Conservation (phyloP, 495 filamentous ascomycete genomes). For the Lindgomyces ingoldianus region DNA sequence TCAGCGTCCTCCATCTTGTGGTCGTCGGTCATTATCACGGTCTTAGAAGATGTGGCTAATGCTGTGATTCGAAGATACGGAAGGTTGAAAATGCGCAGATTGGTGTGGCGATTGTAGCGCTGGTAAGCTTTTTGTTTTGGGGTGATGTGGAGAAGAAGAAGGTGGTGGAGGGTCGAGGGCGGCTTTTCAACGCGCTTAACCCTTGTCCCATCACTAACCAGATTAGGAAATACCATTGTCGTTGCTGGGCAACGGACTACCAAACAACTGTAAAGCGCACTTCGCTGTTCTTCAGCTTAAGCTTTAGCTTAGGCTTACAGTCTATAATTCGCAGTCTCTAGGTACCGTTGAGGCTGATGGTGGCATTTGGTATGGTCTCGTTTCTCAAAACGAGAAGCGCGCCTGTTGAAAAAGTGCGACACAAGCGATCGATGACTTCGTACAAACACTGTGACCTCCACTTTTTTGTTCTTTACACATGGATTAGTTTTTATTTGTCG, state of each 20-base stretch:
- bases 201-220: background rate
- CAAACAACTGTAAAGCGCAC: too few species aligned
- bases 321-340: too few species aligned
- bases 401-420: too few species aligned
- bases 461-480: too few species aligned
- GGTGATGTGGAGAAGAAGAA: background rate
- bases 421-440: too few species aligned
- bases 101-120: background rate
- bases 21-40: conserved; percentile 38
- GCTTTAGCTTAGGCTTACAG: too few species aligned
- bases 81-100: background rate
- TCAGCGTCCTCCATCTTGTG: conserved; percentile 38
- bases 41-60: conserved; percentile 4
- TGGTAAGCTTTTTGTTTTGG: conserved; percentile 6
- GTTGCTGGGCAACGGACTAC: background rate
- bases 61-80: conserved; percentile 7
- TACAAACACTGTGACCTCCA: too few species aligned
- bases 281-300: too few species aligned
- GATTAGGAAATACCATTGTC: background rate
- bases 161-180: background rate
- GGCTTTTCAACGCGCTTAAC: conserved; percentile 2
- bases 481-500: too few species aligned
- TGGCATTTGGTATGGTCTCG: too few species aligned
- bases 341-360: too few species aligned
- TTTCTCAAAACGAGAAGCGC: too few species aligned